phyloP scores from a whole-genome alignment of 345 rosid genomes.

The Rubroshorea leprosula region DNA sequence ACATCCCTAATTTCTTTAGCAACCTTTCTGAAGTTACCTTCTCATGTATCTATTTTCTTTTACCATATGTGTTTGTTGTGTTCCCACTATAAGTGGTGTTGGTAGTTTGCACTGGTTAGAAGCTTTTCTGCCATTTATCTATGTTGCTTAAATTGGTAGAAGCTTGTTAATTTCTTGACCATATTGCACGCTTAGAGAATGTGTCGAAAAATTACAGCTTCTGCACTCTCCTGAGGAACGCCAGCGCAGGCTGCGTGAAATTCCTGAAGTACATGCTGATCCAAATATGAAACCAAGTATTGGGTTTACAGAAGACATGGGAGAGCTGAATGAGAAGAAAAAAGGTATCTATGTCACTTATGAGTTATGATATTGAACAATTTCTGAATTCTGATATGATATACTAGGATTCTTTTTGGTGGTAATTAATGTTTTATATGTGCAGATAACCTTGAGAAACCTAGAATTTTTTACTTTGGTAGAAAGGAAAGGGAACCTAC shows the following conservation, averaged over 20 bases:
- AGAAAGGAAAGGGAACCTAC: constrained; percentile 33
- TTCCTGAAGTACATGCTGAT: constrained; percentile 64
- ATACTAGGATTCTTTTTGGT: constrained; percentile 11
- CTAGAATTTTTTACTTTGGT: constrained; percentile 23
- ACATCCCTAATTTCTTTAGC: too few relatives aligned
- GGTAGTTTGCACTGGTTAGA: background rate
- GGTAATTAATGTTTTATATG: constrained; percentile 4
- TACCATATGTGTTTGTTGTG: too few relatives aligned
- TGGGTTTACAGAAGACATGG: constrained; percentile 42
- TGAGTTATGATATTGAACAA: background rate
- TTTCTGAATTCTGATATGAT: background rate
- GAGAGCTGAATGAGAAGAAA: constrained; percentile 37
- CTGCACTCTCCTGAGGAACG: constrained; percentile 65
- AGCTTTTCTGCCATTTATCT: constrained; percentile 8
- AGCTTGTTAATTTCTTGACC: constrained; percentile 48
- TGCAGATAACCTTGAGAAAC: constrained; percentile 36
- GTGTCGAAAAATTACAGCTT: constrained; percentile 71
- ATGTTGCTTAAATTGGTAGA: constrained; percentile 9
- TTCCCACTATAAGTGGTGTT: too few relatives aligned
- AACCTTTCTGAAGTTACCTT: too few relatives aligned
- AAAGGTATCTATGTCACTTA: constrained; percentile 34
- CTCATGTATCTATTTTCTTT: too few relatives aligned
- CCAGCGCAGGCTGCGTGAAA: constrained; percentile 56
- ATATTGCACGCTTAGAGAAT: constrained; percentile 75
- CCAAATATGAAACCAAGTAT: constrained; percentile 44